Base-by-base conservation (phyloP, 177 flowering plant genomes). In the Tripterygium wilfordii region DNA sequence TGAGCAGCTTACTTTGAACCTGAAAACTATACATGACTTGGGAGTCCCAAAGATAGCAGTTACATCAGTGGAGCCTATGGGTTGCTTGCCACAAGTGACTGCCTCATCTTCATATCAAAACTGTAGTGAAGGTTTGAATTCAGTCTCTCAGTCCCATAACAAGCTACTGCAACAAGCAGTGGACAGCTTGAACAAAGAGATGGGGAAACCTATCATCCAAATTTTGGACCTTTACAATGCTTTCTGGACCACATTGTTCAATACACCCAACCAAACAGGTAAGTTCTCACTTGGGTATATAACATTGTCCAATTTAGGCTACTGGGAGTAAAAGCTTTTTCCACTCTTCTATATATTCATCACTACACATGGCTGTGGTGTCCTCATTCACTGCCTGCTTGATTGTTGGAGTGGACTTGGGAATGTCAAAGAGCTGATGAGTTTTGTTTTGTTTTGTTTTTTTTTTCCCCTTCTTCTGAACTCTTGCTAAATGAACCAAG, bases 1-100 rank as follows among this genome's bases (percentile, higher is more conserved):
- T 2, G 38, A 56, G 12, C 71, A 75, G 48, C 63, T 78, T 3
- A 62, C 16, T 0, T 3, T 25, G n/a, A 57, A 78, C 40, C 45
- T 78, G 18, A 51, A 51, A 36, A 50, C 70, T 1, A 66, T 78
- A 10, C 62, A 51, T 0, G 49, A 30, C 1, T 35, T 75, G 33
- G 80, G 80, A 45, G 71, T 78, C 23, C 16, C n/a, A 14, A 78
- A 68, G 44, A 44, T 75, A 40, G 66, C 45, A 0, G 57, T 78
- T 1, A 69, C 72, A 21, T 22, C 55, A 4, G 15, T 78, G 1
- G 64, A 58, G 53, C 83, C 83, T 0, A 27, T 64, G 2, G 80
- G 83, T 32, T 76, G 81, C 36, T 47, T 69, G 27, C 83, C 83
- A 1, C 1, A 17, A 9, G 14, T 24, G 16, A 54, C 83, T 3